These are phyloP conservation scores for Arabidopsis lyrata DNA, from an alignment of 441 rosid species.

Conservation along the genomic window DNA sequence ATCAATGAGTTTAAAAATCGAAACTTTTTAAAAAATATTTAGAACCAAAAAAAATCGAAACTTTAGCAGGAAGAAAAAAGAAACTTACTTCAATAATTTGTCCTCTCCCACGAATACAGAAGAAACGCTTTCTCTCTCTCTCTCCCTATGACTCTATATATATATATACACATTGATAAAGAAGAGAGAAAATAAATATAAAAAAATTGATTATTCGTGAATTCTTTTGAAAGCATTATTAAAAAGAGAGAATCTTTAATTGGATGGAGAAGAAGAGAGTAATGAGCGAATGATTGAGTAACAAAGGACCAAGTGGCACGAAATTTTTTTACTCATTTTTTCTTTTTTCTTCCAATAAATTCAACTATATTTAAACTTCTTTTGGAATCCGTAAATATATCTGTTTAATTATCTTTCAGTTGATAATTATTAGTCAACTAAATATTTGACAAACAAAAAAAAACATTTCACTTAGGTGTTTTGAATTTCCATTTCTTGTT, in stretches of 20 bases:
- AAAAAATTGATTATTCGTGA: neutral
- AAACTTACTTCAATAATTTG: conserved; percentile 18
- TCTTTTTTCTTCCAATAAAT: neutral
- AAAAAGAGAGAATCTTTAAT: conserved; percentile 28
- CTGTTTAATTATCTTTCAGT: no score
- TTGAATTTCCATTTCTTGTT: no score
- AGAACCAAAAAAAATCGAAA: conserved; percentile 6
- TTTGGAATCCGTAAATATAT: conserved; percentile 1
- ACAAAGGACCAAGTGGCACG: conserved; percentile 15
- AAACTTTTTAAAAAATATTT: neutral
- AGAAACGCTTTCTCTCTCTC: conserved; percentile 4
- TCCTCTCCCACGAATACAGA: conserved; percentile 24
- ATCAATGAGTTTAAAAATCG: conserved; percentile 7
- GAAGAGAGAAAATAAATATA: neutral
- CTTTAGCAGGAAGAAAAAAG: neutral
- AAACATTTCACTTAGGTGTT: neutral
- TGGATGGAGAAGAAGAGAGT: conserved; percentile 32
- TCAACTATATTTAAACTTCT: neutral
- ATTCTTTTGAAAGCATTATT: neutral
- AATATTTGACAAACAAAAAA: neutral
- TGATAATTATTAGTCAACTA: neutral
- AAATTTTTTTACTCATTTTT: neutral
- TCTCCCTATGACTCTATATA: neutral
- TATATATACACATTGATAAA: neutral
- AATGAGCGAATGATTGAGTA: conserved; percentile 30